Evolutionary conservation across 2,329 filamentous ascomycete genomes (phyloP).

Genomic region (Hymenoscyphus repandus): DNA sequence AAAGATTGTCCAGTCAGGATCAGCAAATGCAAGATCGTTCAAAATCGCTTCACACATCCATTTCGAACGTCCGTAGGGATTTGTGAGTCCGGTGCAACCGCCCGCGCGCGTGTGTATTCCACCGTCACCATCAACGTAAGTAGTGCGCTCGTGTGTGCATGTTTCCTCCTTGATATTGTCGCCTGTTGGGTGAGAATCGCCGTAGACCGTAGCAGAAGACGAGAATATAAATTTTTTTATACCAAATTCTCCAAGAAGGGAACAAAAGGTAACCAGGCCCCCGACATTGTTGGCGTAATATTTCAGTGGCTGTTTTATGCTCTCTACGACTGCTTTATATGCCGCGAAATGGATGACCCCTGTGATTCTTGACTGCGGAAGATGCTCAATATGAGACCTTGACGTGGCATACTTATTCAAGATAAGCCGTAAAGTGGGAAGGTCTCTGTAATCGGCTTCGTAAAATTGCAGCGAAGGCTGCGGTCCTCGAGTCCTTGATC

Average conservation of each 20-base stretch:
- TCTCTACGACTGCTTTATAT: slow-evolving; percentile 60
- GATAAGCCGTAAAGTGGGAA: slow-evolving; percentile 14
- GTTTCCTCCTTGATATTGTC: slow-evolving; percentile 48
- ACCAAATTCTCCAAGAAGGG: slow-evolving; percentile 48
- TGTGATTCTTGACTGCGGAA: slow-evolving; percentile 50
- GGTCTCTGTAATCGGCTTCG: slow-evolving; percentile 27
- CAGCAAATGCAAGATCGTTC: slow-evolving; percentile 52
- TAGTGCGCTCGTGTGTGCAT: slow-evolving; percentile 38
- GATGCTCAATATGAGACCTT: too few relatives aligned
- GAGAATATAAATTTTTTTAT: slow-evolving; percentile 64
- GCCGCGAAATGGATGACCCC: slow-evolving; percentile 64
- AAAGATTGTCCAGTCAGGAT: slow-evolving; percentile 56
- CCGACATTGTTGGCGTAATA: slow-evolving; percentile 65
- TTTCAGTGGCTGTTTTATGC: slow-evolving; percentile 51
- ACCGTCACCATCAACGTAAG: not conserved
- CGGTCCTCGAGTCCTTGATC: slow-evolving; percentile 3
- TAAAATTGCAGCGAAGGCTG: slow-evolving; percentile 20
- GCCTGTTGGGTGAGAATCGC: slow-evolving; percentile 42
- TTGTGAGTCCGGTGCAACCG: slow-evolving; percentile 46
- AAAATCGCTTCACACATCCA: slow-evolving; percentile 63
- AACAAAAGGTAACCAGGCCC: slow-evolving; percentile 53
- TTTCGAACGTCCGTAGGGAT: slow-evolving; percentile 60
- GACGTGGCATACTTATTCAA: slow-evolving; percentile 13
- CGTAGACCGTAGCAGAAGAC: slow-evolving; percentile 62
- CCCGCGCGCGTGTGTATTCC: not conserved